Evolutionary conservation across 2,329 filamentous ascomycete genomes (phyloP), one percentile per base, ranked within the genome.

Genomic region (Shiraia bambusicola): DNA sequence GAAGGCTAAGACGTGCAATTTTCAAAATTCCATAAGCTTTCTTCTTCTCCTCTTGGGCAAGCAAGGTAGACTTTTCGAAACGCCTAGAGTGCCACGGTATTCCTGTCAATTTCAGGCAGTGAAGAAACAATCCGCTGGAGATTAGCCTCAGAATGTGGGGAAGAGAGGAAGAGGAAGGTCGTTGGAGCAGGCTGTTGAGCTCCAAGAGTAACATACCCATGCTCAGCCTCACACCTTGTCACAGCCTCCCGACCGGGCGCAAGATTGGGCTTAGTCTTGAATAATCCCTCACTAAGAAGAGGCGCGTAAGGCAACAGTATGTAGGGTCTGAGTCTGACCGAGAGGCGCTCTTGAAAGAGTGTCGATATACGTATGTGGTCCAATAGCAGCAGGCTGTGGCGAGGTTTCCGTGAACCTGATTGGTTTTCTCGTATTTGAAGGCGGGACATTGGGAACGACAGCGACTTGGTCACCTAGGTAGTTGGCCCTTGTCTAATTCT

Each of bases 311-410:
- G 38, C 49, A 39, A 46, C 38, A 47, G 38, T 34, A 37, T 42
- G 47, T 45, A 49, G 8, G 8, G 8, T 22, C 49, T 49, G 8
- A 22, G 8, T 22, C 49, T 47, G 47, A 50, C 45, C 37, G 36
- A 48, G 42, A 42, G 56, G 51, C 54, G 47, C 42, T 32, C 16
- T 34, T 34, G 36, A 34, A 29, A 30, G n/a, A n/a, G 31, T 38
- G 25, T 41, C 28, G 24, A 49, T 26, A 28, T 32, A 28, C 26
- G 34, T 13, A 27, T 27, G 27, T 38, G 35, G 38, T 47, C 57
- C 55, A 60, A 59, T 58, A 34, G 48, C 12, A 40, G 29, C 26
- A 22, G 36, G 25, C 26, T 17, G 49, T 57, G 55, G 57, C 52
- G 48, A 47, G 54, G 53, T 54, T 57, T 48, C 50, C 50, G 48